Base-by-base conservation (phyloP, 768 basidiomycete species). In the Tephrocybe sp. region DNA sequence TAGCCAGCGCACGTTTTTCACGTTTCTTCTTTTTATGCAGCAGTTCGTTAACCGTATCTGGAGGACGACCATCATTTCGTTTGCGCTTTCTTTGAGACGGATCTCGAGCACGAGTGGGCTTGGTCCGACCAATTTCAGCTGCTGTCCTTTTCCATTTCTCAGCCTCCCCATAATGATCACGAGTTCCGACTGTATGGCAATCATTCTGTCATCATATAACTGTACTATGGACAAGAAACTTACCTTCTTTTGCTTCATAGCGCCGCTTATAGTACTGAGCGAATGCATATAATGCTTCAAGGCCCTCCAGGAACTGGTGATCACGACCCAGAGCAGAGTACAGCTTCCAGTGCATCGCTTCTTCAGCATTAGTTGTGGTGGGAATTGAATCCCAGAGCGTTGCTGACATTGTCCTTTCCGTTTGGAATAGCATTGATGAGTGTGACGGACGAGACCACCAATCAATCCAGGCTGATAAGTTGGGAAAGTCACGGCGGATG, bases 331-430 rank as follows among this genome's bases (percentile, higher is more conserved):
- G 47, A 1, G 60, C 67, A 23, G 39, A 12, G 33, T 71, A 70
- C 0, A 71, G 23, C 40, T 65, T 68, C 57, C 57, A 67, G 47
- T 72, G 64, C 61, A 70, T 64, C 0, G 66, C 50, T 47, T 72
- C 71, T 40, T 69, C 66, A 1, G 69, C 62, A 57, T 72, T 72
- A 3, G 63, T 70, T 1, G 62, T 67, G 1, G 54, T 42, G 0
- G 68, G 69, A 1, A 72, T 53, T 1, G 60, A 62, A 6, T 68
- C 58, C 68, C 69, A 72, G 15, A 68, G 16, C 0, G 52, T 46
- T 2, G 45, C 44, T 29, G 63, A 56, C 67, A 70, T 70, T 1
- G n/a, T 36, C 0, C 61, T 48, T n/a, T 63, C 51, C 1, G 68
- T 59, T 22, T 48, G 24, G 55, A 62, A 56, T 12, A 72, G 44